A percentile compares a stretch with the other conserved stretches of the same genome.
Conservation (phyloP, 192 early-diverging fungal genomes). For the Lobosporangium transversale region DNA sequence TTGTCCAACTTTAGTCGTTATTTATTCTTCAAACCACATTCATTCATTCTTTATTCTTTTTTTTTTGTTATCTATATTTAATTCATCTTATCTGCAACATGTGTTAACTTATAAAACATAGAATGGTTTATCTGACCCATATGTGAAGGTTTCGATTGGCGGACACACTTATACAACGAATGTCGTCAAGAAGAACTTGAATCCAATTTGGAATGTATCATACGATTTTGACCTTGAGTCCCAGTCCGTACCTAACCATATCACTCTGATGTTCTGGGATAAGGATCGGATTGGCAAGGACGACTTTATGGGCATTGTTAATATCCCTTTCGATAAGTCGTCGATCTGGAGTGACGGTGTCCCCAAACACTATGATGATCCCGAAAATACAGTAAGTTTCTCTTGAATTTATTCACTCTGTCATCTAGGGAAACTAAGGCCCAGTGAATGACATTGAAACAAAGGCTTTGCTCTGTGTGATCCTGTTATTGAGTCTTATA, state of each 20-base stretch:
- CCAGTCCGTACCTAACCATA: conserved; percentile 39
- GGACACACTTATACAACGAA: conserved; percentile 66
- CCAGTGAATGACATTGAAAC: too few relatives aligned
- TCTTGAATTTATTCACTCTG: neutral
- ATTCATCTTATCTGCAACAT: too few relatives aligned
- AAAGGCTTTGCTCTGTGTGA: too few relatives aligned
- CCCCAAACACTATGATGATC: conserved; percentile 61
- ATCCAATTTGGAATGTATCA: conserved; percentile 71
- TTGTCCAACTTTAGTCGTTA: too few relatives aligned
- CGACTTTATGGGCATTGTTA: conserved; percentile 73
- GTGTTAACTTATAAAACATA: too few relatives aligned
- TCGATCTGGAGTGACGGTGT: conserved; percentile 54
- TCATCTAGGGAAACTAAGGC: too few relatives aligned
- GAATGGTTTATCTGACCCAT: conserved; percentile 58
- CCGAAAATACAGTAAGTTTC: conserved; percentile 57
- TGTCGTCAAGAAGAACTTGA: conserved; percentile 68
- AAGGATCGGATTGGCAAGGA: conserved; percentile 69
- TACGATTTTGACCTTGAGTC: conserved; percentile 64
- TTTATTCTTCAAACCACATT: neutral
- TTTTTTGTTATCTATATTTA: neutral
- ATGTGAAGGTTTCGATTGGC: conserved; percentile 63
- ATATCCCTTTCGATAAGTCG: conserved; percentile 64
- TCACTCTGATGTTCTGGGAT: conserved; percentile 72
- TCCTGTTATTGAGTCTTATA: too few relatives aligned
- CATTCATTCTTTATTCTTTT: neutral